A percentile compares a stretch with the other conserved stretches of the same genome.
These are phyloP conservation scores for Psilocybe cubensis DNA, from an alignment of 768 basidiomycete species.

Conservation along the genomic window DNA sequence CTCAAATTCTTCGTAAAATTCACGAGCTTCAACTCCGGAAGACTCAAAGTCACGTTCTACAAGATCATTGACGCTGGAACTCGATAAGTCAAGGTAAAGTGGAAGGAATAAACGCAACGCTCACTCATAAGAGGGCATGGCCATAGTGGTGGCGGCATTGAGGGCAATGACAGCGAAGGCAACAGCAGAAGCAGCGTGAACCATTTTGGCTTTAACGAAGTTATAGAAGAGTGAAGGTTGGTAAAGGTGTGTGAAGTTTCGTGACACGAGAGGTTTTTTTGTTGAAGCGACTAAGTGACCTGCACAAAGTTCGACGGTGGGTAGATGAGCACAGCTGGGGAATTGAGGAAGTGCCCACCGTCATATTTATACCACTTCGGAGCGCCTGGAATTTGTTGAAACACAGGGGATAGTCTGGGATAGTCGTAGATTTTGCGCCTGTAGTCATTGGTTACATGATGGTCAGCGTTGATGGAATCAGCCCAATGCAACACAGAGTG, in stretches of 20 bases:
- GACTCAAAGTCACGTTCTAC: slow-evolving; percentile 21
- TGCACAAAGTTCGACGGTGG: slow-evolving; percentile 33
- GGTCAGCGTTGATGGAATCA: not conserved
- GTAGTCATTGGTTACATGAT: not conserved
- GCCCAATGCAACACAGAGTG: not conserved
- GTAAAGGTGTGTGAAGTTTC: slow-evolving; percentile 11
- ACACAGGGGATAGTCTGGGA: not conserved
- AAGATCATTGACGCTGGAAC: slow-evolving; percentile 22
- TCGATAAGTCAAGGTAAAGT: not conserved
- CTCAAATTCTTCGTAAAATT: slow-evolving; percentile 23
- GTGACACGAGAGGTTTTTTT: slow-evolving; percentile 16
- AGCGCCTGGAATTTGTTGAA: not conserved
- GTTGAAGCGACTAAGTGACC: slow-evolving; percentile 33
- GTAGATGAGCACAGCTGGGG: slow-evolving; percentile 40
- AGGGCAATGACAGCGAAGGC: slow-evolving; percentile 34
- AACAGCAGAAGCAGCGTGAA: slow-evolving; percentile 34
- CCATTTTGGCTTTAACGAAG: slow-evolving; percentile 27
- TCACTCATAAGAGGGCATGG: slow-evolving; percentile 30
- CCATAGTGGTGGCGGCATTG: slow-evolving; percentile 31
- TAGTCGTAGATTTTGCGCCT: not conserved
- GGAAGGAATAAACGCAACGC: slow-evolving; percentile 1
- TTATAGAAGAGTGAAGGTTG: slow-evolving; percentile 8
- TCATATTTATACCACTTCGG: slow-evolving; percentile 13
- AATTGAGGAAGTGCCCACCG: slow-evolving; percentile 1
- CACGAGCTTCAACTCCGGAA: slow-evolving; percentile 24